Evolutionary conservation across 2,329 filamentous ascomycete species (phyloP).

Genomic region (Drechslera avenae): DNA sequence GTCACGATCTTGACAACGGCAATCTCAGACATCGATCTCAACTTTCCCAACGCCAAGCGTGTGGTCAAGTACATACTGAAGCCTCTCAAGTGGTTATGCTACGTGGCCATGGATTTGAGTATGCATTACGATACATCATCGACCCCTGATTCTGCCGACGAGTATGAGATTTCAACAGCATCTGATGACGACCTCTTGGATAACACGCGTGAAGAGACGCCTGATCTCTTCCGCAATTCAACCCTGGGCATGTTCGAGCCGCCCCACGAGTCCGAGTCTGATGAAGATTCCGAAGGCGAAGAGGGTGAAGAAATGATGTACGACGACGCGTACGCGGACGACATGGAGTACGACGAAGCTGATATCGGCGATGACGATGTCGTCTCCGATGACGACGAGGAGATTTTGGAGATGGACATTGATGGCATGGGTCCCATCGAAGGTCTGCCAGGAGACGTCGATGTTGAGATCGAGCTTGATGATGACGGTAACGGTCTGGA

Average conservation of each 20-base stretch:
- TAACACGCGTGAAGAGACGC: constrained; percentile 78
- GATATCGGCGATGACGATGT: constrained; percentile 72
- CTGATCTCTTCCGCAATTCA: constrained; percentile 95
- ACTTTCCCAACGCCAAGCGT: constrained; percentile 89
- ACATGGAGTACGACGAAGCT: constrained; percentile 85
- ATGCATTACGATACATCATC: constrained; percentile 76
- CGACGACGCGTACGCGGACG: constrained; percentile 83
- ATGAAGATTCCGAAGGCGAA: constrained; percentile 64
- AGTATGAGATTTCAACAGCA: constrained; percentile 90
- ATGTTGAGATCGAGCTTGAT: constrained; percentile 87
- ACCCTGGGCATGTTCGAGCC: constrained; percentile 93
- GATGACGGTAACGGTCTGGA: constrained; percentile 65
- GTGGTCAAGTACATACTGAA: constrained; percentile 96
- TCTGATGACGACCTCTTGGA: constrained; percentile 86
- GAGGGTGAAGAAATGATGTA: constrained; percentile 79
- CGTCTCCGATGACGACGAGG: constrained; percentile 87
- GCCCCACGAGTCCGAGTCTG: constrained; percentile 78
- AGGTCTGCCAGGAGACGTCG: constrained; percentile 66
- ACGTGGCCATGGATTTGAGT: constrained; percentile 84
- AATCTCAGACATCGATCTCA: constrained; percentile 93
- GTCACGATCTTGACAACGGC: constrained; percentile 86
- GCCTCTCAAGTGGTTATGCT: constrained; percentile 84
- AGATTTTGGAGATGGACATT: constrained; percentile 78
- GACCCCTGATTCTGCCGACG: constrained; percentile 68
- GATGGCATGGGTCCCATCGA: constrained; percentile 77